Base-by-base conservation (phyloP, 352 stramenopile species). In the Globisporangium perplexum region DNA sequence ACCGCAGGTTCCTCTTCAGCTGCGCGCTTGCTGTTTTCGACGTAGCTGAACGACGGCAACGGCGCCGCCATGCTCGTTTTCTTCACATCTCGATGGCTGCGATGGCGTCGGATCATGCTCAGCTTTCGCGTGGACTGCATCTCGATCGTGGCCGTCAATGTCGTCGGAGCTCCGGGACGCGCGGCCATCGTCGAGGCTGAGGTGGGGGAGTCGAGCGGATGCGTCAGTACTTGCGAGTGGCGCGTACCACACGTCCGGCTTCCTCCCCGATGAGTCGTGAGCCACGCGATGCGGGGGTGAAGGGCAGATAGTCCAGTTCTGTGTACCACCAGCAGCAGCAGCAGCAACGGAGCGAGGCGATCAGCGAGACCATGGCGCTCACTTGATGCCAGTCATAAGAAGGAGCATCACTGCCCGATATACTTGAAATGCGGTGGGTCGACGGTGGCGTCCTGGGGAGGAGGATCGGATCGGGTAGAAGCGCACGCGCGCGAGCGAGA, bases 71-170 rank as follows among this genome's bases (percentile, higher is more conserved):
- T n/a, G 18, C 24, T 41, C 26, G 26, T 50, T 17, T 50, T 50
- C 46, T 50, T 50, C 31, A 22, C 38, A n/a, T 53, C 48, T 12
- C 48, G 48, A 1, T 53, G 48, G 20, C 48, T 45, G 22, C 48
- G 38, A 15, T 53, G 20, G 2, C 35, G 48, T 6, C 48, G 48
- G 22, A 41, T 23, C 7, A n/a, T 17, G 7, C n/a, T 7, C 48
- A 44, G 17, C 35, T 20, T 43, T 12, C 12, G 20, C 20, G 36
- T 22, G 8, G 33, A 28, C 33, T 35, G 47, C 7, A n/a, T 18
- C 14, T 24, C 10, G 17, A 24, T 5, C 0, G 23, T 35, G 7
- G 24, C 41, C 23, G 41, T 33, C 17, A 17, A 10, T 20, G 12
- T 36, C 15, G 41, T 46, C 41, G n/a, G 41, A 23, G 41, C 41